Base-by-base conservation (phyloP, 768 basidiomycete species). In the Favolaschia claudopus region DNA sequence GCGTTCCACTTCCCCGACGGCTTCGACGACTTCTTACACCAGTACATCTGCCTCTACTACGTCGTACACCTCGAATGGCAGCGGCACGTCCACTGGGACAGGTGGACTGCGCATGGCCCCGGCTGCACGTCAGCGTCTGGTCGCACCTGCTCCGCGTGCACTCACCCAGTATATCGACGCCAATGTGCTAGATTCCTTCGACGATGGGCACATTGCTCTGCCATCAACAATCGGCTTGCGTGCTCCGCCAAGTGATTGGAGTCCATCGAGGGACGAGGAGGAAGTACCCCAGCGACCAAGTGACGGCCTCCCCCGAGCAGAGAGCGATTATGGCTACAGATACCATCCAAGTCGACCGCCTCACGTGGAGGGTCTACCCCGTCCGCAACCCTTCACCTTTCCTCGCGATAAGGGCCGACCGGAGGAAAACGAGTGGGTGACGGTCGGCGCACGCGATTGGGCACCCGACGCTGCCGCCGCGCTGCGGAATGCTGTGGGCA, bases 201-300 rank as follows among this genome's bases (percentile, higher is more conserved):
- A 86, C 64, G 76, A 81, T 14, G 75, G 79, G n/a, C 64, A 75
- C 8, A 85, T 93, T 43, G 65, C 77, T 12, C 72, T 93, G 1
- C 91, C 91, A 7, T 86, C 89, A 7, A 93, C 91, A 0, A 76
- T 92, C 36, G 91, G 92, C 20, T 66, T 89, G 3, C 84, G 88
- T 40, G 71, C 76, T 5, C 61, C 76, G 17, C 62, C 75, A n/a
- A 53, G 49, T 29, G 63, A 64, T 19, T 64, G 58, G 58, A 44
- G 54, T 17, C 15, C 24, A 13, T n/a, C 32, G 15, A 22, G 40
- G n/a, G n/a, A n/a, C n/a, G n/a, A n/a, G n/a, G n/a, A n/a, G n/a
- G n/a, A n/a, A n/a, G n/a, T n/a, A n/a, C n/a, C n/a, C n/a, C n/a
- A n/a, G n/a, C n/a, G n/a, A n/a, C n/a, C n/a, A n/a, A n/a, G n/a